Base-by-base conservation (phyloP, 768 basidiomycete genomes). In the Gloeophyllum trabeum region DNA sequence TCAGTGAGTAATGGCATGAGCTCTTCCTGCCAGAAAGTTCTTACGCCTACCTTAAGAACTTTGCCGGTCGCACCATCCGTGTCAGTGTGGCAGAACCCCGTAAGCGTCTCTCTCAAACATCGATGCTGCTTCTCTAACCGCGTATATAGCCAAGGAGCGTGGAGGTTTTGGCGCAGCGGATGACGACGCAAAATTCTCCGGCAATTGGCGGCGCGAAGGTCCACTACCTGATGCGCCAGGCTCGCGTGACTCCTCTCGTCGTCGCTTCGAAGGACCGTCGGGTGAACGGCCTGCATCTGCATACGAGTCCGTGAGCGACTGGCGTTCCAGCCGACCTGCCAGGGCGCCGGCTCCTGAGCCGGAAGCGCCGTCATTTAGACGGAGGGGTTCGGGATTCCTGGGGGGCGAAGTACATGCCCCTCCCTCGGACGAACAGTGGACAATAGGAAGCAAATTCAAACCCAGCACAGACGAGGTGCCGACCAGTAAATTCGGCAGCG, bases 21-120 rank as follows among this genome's bases (percentile, higher is more conserved):
- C 20, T 6, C 36, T 19, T 37, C 10, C 36, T 37, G 7, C 12
- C 20, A 10, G 10, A 32, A 32, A 32, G 16, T 32, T 6, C 36
- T 37, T 10, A 37, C 10, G 12, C 7, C 36, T 10, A 19, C 20
- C 28, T 10, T 21, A 10, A 91, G 79, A 68, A 58, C 49, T 69
- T 98, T 37, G 76, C 79, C 18, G 87, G 89, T 19, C 74, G 96
- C 45, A 76, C 71, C 16, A 68, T 99, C 47, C 76, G 96, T 45
- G 81, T 97, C 45, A 91, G 83, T 59, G 96, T 99, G 37, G 96
- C 96, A 6, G 96, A 98, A 57, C 83, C 93, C 51, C 89, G 91
- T 94, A 58, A 70, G 88, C 76, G 13, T 24, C 24, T 14, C 41
- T 22, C 34, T 10, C n/a, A 26, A 24, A 43, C 20, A 32, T 46